phyloP scores from a whole-genome alignment of 2,329 filamentous ascomycete species.

The Periconia sp. region DNA sequence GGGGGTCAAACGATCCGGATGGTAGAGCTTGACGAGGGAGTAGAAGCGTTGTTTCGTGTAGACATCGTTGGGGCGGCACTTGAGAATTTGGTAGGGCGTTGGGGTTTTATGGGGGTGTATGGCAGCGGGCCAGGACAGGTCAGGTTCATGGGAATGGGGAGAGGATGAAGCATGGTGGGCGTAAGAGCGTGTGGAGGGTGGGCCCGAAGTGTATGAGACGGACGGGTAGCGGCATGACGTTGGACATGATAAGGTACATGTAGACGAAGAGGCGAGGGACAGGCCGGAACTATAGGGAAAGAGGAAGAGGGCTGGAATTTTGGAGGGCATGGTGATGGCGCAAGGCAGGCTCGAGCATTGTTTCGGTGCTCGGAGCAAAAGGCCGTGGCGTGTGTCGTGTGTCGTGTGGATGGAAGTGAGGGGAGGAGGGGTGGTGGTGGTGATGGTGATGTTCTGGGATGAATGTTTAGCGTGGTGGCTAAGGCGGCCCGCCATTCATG shows the following conservation, averaged over 20 bases:
- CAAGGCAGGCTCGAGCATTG: neutral
- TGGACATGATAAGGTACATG: constrained; percentile 18
- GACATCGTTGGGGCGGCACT: constrained; percentile 59
- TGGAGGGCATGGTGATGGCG: neutral
- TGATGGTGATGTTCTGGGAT: no score
- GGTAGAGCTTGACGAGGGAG: constrained; percentile 91
- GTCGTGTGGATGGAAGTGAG: constrained; percentile 6
- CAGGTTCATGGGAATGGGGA: constrained; percentile 18
- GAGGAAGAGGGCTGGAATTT: constrained; percentile 7
- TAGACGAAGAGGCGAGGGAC: constrained; percentile 17
- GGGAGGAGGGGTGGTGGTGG: constrained; percentile 17
- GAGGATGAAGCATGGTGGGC: constrained; percentile 22
- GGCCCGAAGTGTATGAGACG: constrained; percentile 31
- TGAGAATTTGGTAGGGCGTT: constrained; percentile 90
- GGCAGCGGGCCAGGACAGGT: constrained; percentile 37
- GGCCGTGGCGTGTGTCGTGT: neutral
- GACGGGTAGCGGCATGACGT: constrained; percentile 44
- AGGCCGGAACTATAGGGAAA: constrained; percentile 17
- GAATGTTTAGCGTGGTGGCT: no score
- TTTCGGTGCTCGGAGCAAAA: neutral
- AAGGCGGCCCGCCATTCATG: no score
- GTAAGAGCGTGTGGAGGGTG: constrained; percentile 23
- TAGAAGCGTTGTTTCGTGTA: constrained; percentile 88
- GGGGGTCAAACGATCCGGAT: constrained; percentile 69
- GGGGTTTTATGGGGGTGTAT: constrained; percentile 51